Base-by-base conservation (phyloP, 495 filamentous ascomycete species). In the Hypoxylon subgilvum region DNA sequence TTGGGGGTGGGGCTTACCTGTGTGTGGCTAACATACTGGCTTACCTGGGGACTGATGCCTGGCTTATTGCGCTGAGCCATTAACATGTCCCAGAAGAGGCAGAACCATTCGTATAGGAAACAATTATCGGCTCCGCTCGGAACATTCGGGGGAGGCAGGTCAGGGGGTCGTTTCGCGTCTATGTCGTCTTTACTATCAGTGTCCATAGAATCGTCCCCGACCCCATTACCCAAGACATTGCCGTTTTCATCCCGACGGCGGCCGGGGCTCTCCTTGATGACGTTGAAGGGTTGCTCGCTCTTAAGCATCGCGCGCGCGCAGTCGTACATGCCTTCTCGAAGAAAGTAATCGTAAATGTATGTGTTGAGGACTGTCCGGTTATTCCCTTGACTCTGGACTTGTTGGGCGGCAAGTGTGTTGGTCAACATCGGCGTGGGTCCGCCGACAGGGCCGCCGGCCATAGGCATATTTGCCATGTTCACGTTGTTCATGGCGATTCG, bases 321-420 rank as follows among this genome's bases (percentile, higher is more conserved):
- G 44, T 92, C 88, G 63, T 83, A 87, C 79, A 95, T 87, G 45
- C 82, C 81, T 70, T 90, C 87, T 67, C 88, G 88, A 31, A 96
- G 73, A 51, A 98, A 92, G 70, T 97, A 97, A 65, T 96, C 92
- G 78, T 97, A 97, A 54, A 98, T 98, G 70, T 93, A 96, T 2
- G 91, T 96, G 75, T 97, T 95, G 22, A 97, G 85, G 4, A 79
- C 56, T 1, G 74, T 70, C 42, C 76, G 72, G 34, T 72, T 78
- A 35, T 73, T 70, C 38, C 77, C 72, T 52, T 65, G 70, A 22
- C 66, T 69, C 18, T 67, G 69, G 3, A 73, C 68, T 63, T 65
- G 70, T 48, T 75, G 73, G 17, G 73, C 72, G 10, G 59, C 67
- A 12, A 79, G 46, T 7, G 66, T 83, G 66, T 86, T 89, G 68